Conservation (phyloP, 2,329 filamentous ascomycete species). For the Calonectria montana region DNA sequence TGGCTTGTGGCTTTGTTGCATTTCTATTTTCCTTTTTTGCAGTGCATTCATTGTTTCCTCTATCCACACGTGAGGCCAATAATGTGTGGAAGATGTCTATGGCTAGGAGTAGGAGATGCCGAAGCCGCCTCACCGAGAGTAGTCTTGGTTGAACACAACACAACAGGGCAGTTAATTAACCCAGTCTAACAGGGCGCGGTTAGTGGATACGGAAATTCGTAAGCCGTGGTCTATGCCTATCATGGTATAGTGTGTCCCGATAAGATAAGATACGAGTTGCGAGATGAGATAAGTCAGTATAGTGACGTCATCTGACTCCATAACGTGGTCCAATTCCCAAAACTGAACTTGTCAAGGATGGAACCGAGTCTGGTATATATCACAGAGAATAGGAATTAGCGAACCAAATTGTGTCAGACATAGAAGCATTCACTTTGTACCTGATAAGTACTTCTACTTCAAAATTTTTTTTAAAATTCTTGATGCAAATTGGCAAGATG, state of each 20-base stretch:
- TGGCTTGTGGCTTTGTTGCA: neutral
- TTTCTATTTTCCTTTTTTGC: neutral
- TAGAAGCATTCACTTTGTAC: too few relatives aligned
- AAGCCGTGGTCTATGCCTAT: neutral
- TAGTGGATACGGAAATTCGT: neutral
- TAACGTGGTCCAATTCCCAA: too few relatives aligned
- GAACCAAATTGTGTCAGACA: too few relatives aligned
- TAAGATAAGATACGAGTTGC: neutral
- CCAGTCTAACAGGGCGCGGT: neutral
- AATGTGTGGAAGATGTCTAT: neutral
- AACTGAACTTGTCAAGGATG: too few relatives aligned
- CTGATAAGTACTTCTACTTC: too few relatives aligned
- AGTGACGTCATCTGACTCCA: too few relatives aligned
- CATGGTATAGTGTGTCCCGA: neutral
- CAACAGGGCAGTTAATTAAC: neutral
- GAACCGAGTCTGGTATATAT: too few relatives aligned
- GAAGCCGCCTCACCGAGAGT: neutral
- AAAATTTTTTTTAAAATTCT: too few relatives aligned
- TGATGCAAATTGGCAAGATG: constrained; percentile 14
- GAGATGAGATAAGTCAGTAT: neutral
- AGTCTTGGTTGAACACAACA: neutral
- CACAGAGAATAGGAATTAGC: too few relatives aligned
- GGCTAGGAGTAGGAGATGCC: neutral
- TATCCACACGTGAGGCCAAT: neutral
- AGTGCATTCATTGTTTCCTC: neutral